Conservation (phyloP, 371 early-diverging fungal species). For the Rhizopus stolonifer region DNA sequence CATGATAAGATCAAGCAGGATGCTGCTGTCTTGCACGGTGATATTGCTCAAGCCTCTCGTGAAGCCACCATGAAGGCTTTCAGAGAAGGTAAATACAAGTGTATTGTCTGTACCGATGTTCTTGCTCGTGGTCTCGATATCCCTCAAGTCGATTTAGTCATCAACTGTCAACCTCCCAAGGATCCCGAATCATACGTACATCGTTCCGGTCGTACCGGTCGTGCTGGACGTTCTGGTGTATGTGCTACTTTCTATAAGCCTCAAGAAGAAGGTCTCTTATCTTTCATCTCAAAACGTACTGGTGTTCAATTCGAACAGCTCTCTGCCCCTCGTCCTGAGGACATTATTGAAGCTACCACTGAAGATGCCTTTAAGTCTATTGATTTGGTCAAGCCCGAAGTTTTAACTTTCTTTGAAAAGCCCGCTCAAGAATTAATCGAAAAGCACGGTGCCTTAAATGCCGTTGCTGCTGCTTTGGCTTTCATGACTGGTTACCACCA, state of each 20-base stretch:
- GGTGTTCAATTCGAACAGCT: constrained; percentile 79
- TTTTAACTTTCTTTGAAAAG: constrained; percentile 72
- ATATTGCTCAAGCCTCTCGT: constrained; percentile 87
- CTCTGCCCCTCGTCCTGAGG: constrained; percentile 86
- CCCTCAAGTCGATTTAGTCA: constrained; percentile 94
- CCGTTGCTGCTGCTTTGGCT: constrained; percentile 82
- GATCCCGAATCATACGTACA: constrained; percentile 96
- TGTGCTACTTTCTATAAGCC: constrained; percentile 93
- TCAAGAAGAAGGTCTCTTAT: constrained; percentile 74
- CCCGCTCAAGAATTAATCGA: constrained; percentile 73
- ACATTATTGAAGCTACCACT: constrained; percentile 80
- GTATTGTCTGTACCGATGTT: constrained; percentile 94
- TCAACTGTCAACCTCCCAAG: constrained; percentile 95
- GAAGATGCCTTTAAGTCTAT: constrained; percentile 71
- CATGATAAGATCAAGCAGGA: constrained; percentile 76
- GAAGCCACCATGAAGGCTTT: constrained; percentile 89
- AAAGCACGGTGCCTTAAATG: constrained; percentile 63
- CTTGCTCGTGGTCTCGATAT: constrained; percentile 98
- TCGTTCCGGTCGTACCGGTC: constrained; percentile 97
- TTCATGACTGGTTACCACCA: constrained; percentile 81
- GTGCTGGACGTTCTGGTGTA: constrained; percentile 89
- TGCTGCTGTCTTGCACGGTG: constrained; percentile 93
- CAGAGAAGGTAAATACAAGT: constrained; percentile 80
- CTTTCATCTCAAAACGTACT: constrained; percentile 71
- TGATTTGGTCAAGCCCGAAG: constrained; percentile 67